Percentiles rank a stretch among this genome's conserved stretches.
Evolutionary conservation across 192 early-diverging fungal species (phyloP).

Genomic region (Entomortierella lignicola): DNA sequence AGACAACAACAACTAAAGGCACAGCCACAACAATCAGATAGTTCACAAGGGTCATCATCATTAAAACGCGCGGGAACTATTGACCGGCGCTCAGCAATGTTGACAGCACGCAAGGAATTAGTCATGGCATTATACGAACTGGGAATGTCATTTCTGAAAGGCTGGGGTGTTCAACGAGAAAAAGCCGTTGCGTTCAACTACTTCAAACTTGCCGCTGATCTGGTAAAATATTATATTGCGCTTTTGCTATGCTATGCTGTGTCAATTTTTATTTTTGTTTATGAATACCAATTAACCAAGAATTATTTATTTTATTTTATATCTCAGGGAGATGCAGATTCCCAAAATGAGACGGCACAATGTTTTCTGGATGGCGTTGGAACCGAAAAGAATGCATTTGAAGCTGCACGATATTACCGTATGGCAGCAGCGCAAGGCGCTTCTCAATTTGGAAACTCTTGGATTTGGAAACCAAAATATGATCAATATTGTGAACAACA

Average conservation of each 20-base stretch:
- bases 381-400: slow-evolving; percentile 62
- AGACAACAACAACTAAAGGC: no score
- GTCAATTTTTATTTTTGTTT: slow-evolving; percentile 2
- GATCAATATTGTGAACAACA: slow-evolving; percentile 56
- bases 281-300: no score
- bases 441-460: slow-evolving; percentile 80
- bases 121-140: slow-evolving; percentile 87
- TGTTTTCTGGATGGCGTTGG: slow-evolving; percentile 73
- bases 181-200: slow-evolving; percentile 81
- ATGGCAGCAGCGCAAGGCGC: slow-evolving; percentile 77
- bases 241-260: no score
- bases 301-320: no score
- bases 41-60: no score
- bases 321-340: slow-evolving; percentile 70
- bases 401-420: slow-evolving; percentile 83
- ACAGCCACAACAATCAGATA: slow-evolving; percentile 7
- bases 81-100: slow-evolving; percentile 22
- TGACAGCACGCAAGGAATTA: slow-evolving; percentile 69
- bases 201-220: slow-evolving; percentile 84
- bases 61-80: slow-evolving; percentile 29
- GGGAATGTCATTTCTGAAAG: slow-evolving; percentile 82
- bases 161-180: slow-evolving; percentile 83
- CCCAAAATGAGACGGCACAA: slow-evolving; percentile 70
- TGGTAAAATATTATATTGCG: no score
- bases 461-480: slow-evolving; percentile 88